Conservation (phyloP, 1,284 basidiomycete species). For the Rhizopogon hawkerae region DNA sequence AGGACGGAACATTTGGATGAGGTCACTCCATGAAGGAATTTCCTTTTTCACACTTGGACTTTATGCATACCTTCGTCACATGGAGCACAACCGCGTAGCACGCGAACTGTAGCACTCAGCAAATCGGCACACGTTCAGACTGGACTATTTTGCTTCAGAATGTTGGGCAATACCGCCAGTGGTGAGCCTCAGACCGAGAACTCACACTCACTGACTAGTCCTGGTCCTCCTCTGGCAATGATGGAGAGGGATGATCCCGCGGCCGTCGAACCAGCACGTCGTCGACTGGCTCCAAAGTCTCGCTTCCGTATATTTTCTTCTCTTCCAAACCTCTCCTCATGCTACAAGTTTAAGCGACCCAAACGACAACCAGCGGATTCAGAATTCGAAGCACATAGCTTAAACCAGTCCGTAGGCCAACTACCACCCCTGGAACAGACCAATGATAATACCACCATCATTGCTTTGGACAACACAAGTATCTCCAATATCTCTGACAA, state of each 20-base stretch:
- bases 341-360: background rate
- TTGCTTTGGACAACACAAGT: conserved; percentile 28
- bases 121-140: no score
- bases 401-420: background rate
- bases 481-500: conserved; percentile 27
- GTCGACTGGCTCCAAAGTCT: conserved; percentile 31
- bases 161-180: background rate
- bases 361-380: background rate
- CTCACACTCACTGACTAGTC: background rate
- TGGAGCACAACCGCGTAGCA: no score
- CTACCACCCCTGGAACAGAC: conserved; percentile 1
- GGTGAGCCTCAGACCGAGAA: background rate
- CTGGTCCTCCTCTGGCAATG: conserved; percentile 18
- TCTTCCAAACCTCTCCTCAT: conserved; percentile 19
- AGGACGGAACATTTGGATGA: conserved; percentile 1
- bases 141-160: background rate
- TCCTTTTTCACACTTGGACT: background rate
- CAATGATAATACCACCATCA: conserved; percentile 18
- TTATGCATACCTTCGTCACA: background rate
- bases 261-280: conserved; percentile 37
- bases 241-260: conserved; percentile 31
- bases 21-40: background rate
- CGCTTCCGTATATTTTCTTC: conserved; percentile 26
- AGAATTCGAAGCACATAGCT: background rate
- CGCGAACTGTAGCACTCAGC: no score